These are phyloP conservation scores for Amphirosellinia nigrospora DNA, from an alignment of 495 filamentous ascomycete genomes.

Conservation along the genomic window DNA sequence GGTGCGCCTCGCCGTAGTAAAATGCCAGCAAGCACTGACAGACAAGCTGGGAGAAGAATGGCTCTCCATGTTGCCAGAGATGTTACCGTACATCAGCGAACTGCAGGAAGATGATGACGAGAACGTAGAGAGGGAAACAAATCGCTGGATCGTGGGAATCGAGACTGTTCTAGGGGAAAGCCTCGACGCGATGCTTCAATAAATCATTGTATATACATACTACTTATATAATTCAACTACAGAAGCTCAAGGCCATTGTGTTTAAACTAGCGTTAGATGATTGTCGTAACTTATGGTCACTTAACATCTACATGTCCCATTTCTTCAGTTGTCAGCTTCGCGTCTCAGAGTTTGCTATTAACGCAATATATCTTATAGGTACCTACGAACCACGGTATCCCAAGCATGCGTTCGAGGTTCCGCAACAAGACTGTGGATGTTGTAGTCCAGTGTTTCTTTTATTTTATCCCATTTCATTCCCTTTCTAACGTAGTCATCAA, in stretches of 20 bases:
- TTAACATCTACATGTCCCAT: too few species aligned
- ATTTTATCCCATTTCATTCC: too few species aligned
- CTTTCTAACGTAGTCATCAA: too few species aligned
- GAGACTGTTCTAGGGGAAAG: constrained; percentile 87
- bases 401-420: too few species aligned
- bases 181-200: constrained; percentile 88
- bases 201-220: constrained; percentile 26
- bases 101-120: constrained; percentile 96
- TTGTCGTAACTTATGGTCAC: not conserved
- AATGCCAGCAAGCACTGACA: constrained; percentile 78
- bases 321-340: not conserved
- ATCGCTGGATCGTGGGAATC: constrained; percentile 84
- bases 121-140: constrained; percentile 82
- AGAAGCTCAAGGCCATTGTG: not conserved
- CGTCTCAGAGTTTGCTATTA: too few species aligned
- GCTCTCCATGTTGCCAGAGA: constrained; percentile 87
- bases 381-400: too few species aligned
- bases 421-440: too few species aligned
- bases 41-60: constrained; percentile 86
- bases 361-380: too few species aligned
- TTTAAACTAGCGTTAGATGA: not conserved
- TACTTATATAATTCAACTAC: not conserved
- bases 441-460: too few species aligned
- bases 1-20: constrained; percentile 77
- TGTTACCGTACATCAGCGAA: constrained; percentile 93